These are phyloP conservation scores for Pleodorina starrii DNA, from an alignment of 139 green algal species.

Conservation along the genomic window DNA sequence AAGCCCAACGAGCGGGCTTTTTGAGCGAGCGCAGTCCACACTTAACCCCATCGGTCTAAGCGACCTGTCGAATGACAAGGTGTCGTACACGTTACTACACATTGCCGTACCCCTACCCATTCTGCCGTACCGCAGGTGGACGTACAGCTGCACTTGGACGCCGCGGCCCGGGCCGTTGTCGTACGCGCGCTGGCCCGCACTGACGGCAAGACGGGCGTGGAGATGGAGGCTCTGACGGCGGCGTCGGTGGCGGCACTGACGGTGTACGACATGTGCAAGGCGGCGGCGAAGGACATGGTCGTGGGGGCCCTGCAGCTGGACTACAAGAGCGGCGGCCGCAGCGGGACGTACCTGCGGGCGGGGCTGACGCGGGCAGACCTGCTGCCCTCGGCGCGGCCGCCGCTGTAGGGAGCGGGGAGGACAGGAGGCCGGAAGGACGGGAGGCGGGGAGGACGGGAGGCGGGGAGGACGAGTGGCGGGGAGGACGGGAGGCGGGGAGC, in stretches of 20 bases:
- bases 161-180: conserved; percentile 59
- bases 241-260: conserved; percentile 88
- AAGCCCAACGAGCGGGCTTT: too few species aligned
- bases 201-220: conserved; percentile 88
- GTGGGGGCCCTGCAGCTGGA: conserved; percentile 87
- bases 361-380: conserved; percentile 29
- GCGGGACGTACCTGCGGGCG: conserved; percentile 71
- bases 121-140: conserved; percentile 74
- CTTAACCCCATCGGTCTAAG: too few species aligned
- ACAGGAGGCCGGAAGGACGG: too few species aligned
- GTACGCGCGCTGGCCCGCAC: conserved; percentile 72
- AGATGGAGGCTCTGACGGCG: conserved; percentile 98
- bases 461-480: too few species aligned
- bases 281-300: conserved; percentile 79
- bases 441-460: too few species aligned
- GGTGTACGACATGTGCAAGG: conserved; percentile 99
- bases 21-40: too few species aligned
- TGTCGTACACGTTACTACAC: too few species aligned
- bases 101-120: too few species aligned
- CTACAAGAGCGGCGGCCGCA: conserved; percentile 88
- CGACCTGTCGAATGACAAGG: too few species aligned
- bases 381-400: conserved; percentile 38
- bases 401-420: conserved; percentile 8
- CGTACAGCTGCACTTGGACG: conserved; percentile 78
- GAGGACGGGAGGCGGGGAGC: too few species aligned